phyloP scores from a whole-genome alignment of 208 protist genomes.

The Leishmania aethiopica region DNA sequence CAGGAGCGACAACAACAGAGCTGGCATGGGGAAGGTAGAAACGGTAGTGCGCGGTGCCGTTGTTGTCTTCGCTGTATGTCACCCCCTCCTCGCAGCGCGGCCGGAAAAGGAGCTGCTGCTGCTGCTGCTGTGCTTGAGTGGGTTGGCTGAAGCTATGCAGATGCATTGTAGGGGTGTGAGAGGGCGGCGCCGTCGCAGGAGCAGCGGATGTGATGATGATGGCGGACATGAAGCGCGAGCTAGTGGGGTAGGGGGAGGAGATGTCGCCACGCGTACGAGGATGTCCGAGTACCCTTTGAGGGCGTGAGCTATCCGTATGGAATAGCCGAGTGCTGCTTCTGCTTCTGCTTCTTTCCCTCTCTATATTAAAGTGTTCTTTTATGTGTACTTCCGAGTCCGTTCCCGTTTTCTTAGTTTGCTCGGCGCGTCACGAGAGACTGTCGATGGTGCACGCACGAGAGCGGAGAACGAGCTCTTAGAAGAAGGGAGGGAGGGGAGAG shows the following conservation, averaged over 20 bases:
- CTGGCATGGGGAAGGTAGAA: constrained; percentile 24
- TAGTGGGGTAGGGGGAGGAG: background rate
- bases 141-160: background rate
- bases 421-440: background rate
- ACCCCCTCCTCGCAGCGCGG: constrained; percentile 18
- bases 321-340: background rate
- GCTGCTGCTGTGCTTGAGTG: constrained; percentile 2
- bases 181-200: background rate
- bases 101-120: background rate
- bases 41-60: constrained; percentile 27
- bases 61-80: constrained; percentile 10
- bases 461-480: background rate
- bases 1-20: constrained; percentile 15
- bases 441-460: background rate
- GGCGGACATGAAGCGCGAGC: constrained; percentile 10
- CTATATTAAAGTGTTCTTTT: background rate
- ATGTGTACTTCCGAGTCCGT: background rate
- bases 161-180: background rate
- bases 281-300: constrained; percentile 3
- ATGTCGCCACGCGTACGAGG: background rate
- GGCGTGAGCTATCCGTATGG: background rate
- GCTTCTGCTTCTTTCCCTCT: background rate
- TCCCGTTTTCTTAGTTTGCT: background rate
- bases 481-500: background rate
- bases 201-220: background rate